A percentile compares a stretch with the other conserved stretches of the same genome.
These are phyloP conservation scores for Leersia perrieri DNA, from an alignment of 176 grass and related monocot species.

Conservation along the genomic window DNA sequence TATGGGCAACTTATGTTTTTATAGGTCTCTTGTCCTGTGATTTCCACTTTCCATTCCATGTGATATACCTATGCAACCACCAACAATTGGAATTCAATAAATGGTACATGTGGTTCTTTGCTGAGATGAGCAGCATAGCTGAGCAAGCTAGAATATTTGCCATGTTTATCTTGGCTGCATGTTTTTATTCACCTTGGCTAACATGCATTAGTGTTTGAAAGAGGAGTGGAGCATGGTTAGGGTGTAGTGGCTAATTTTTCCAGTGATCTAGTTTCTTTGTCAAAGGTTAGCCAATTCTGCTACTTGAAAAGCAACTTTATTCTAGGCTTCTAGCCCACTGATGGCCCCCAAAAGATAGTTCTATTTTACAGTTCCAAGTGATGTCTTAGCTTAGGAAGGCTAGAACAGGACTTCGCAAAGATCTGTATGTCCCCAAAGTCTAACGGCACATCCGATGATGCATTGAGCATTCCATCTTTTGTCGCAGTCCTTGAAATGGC, in stretches of 20 bases:
- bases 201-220: neutral
- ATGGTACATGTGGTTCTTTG: neutral
- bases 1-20: slow-evolving; percentile 40
- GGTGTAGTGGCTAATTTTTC: neutral
- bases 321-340: neutral
- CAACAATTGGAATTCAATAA: neutral
- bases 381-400: neutral
- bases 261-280: neutral
- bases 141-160: neutral
- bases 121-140: neutral
- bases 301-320: neutral
- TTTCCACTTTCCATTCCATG: slow-evolving; percentile 13
- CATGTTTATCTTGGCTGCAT: neutral
- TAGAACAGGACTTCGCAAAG: neutral
- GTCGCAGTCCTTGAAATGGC: slow-evolving; percentile 9
- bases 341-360: neutral
- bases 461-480: neutral
- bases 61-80: neutral
- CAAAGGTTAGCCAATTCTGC: neutral
- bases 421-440: neutral
- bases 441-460: neutral
- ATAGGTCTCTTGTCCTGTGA: neutral
- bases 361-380: neutral
- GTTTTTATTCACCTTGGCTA: neutral
- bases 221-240: neutral